Base-by-base conservation (phyloP, 2,329 filamentous ascomycete species). In the Coleophoma eucalyptorum region DNA sequence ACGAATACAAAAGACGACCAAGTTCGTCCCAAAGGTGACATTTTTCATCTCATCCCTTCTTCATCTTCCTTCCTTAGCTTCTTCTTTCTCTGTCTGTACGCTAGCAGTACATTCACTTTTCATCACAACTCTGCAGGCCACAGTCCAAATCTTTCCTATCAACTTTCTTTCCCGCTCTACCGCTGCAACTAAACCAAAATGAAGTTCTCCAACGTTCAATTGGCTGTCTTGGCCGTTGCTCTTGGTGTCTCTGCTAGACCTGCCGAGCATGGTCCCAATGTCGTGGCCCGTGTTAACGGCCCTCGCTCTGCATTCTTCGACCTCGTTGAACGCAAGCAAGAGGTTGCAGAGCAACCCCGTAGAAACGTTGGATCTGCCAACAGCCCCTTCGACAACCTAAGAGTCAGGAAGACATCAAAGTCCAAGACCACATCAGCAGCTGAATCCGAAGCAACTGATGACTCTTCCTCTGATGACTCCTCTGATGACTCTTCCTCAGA, bases 181-280 rank as follows among this genome's bases (percentile, higher is more conserved):
- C 40, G 19, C 18, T 12, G 15, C 15, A 31, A 33, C 19, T 8
- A 20, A n/a, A 5, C 20, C 11, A 32, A 20, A 44, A 44, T 44
- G 42, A 44, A 44, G 42, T 44, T 44, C 21, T 31, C 42, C 42
- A 44, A 31, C 20, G 42, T 26, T 13, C 42, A 44, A n/a, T n/a
- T 44, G 20, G 42, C 42, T 20, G 42, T 44, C 26, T 44, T 44
- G 42, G 42, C 42, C 20, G n/a, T 44, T n/a, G 42, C 42, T 44
- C 42, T 44, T 1, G 42, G 42, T 13, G 42, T 44, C 21, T 31
- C 42, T 44, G 42, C 42, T 32, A 15, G 20, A 13, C 42, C 42
- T 31, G n/a, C 19, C 11, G 11, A 20, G 26, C 26, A 26, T 8
- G 26, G 26, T 26, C 26, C 26, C 26, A 26, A 32, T 31, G 20